Conservation (phyloP, 495 filamentous ascomycete genomes). For the Amphirosellinia nigrospora region DNA sequence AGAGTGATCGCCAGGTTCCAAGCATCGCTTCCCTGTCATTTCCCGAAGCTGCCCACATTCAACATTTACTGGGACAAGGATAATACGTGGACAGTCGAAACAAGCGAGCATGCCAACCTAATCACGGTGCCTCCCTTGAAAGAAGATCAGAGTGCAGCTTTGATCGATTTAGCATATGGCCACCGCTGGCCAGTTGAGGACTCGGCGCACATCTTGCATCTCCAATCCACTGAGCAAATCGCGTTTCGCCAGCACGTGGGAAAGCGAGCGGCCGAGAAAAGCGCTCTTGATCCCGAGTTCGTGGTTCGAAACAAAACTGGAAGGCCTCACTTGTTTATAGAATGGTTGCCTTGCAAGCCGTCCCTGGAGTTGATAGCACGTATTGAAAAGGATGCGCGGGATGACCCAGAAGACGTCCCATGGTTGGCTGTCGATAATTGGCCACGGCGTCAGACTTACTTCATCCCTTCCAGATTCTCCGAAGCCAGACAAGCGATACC, state of each 20-base stretch:
- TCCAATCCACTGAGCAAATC: slow-evolving; percentile 37
- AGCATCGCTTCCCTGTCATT: slow-evolving; percentile 51
- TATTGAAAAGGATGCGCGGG: slow-evolving; percentile 31
- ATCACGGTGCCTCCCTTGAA: slow-evolving; percentile 30
- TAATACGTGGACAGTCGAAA: slow-evolving; percentile 47
- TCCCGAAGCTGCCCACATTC: slow-evolving; percentile 51
- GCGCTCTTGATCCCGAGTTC: slow-evolving; percentile 21
- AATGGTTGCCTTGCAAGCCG: slow-evolving; percentile 48
- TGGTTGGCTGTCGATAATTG: slow-evolving; percentile 58
- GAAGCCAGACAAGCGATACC: slow-evolving; percentile 39
- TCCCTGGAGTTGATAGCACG: slow-evolving; percentile 32
- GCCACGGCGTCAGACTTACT: slow-evolving; percentile 68
- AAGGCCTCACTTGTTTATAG: slow-evolving; percentile 41
- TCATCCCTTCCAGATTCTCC: slow-evolving; percentile 41
- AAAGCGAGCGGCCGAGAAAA: slow-evolving; percentile 24
- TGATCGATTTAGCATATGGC: slow-evolving; percentile 58
- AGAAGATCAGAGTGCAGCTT: slow-evolving; percentile 49
- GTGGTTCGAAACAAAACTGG: slow-evolving; percentile 44
- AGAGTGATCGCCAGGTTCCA: slow-evolving; percentile 47
- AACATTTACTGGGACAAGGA: slow-evolving; percentile 57
- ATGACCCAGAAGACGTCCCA: slow-evolving; percentile 46
- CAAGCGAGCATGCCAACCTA: slow-evolving; percentile 35
- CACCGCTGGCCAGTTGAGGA: slow-evolving; percentile 43
- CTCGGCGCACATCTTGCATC: slow-evolving; percentile 49
- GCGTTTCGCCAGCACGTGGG: slow-evolving; percentile 31